phyloP scores from a whole-genome alignment of 441 rosid species.

The Adansonia rubrostipa region DNA sequence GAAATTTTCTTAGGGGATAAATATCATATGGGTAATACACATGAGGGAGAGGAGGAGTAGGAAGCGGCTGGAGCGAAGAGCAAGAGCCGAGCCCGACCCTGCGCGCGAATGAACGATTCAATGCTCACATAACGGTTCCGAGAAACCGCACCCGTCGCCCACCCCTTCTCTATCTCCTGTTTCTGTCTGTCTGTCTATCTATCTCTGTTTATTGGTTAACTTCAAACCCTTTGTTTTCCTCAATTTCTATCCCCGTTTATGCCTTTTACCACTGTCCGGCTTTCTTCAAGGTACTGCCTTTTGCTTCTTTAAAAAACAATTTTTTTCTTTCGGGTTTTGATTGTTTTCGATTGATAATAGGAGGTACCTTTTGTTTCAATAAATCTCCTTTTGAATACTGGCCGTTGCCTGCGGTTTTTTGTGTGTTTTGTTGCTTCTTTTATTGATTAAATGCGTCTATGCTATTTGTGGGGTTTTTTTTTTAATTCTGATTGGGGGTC shows the following conservation, averaged over 20 bases:
- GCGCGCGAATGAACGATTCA: conserved; percentile 47
- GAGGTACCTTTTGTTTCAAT: conserved; percentile 7
- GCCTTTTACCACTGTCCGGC: conserved; percentile 11
- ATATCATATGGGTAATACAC: too few relatives aligned
- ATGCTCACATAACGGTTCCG: conserved; percentile 47
- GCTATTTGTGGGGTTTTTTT: not conserved
- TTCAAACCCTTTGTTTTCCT: too few relatives aligned
- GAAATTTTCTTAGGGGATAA: too few relatives aligned
- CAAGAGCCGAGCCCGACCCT: conserved; percentile 34
- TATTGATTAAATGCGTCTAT: conserved; percentile 15
- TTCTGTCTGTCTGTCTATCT: too few relatives aligned
- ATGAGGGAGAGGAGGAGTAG: not conserved
- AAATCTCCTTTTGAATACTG: not conserved
- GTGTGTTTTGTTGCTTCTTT: not conserved
- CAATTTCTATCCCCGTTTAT: too few relatives aligned
- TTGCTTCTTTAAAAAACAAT: not conserved
- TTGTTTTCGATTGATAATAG: not conserved
- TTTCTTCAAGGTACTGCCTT: conserved; percentile 6
- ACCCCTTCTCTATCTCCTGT: not conserved
- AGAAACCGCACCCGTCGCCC: conserved; percentile 34
- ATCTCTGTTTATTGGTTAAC: too few relatives aligned
- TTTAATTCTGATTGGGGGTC: not conserved
- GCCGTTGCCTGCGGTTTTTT: not conserved
- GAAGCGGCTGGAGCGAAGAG: conserved; percentile 1
- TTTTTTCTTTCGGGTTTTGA: conserved; percentile 22